Base-by-base conservation (phyloP, 495 filamentous ascomycete species). In the Penicillium cosmopolitanum region DNA sequence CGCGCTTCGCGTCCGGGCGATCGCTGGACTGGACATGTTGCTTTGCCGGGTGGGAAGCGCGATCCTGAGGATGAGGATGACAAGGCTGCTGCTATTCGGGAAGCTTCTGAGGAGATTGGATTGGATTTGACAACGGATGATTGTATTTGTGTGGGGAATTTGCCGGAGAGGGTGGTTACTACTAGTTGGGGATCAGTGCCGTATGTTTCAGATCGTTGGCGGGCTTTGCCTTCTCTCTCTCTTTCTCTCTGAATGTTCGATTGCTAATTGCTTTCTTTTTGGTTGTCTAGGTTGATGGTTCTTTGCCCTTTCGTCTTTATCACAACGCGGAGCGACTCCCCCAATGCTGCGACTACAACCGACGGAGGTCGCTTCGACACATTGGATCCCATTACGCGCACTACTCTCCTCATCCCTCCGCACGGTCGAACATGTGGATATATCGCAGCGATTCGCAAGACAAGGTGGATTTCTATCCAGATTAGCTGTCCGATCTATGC, bases 241-340 rank as follows among this genome's bases (percentile, higher is more conserved):
- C 25, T 28, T 31, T 0, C 28, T 31, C 1, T 6, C 28, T 31
- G 1, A 6, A 31, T 23, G 23, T 23, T 23, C 23, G 23, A 23
- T 23, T 4, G 28, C 28, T 31, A 31, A 31, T 31, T 9, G 28
- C 28, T 23, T 4, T 4, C 1, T 23, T 23, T 23, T 23, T 2
- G 28, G 8, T 31, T 31, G 8, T 31, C 0, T 31, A 90, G 87
- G 19, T 69, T 93, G 34, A 91, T 93, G 88, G 87, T 92, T 3
- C 82, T 93, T 5, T 92, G 88, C 59, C 88, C 89, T 0, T 92
- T 88, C 68, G 76, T 93, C 47, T 92, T 86, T 66, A 74, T 93
- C 21, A 69, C 84, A 34, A 88, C 84, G 12, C 79, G 77, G 25
- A 81, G 81, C 42, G 73, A 82, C 34, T 74, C 84, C 10, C 10